phyloP scores from a whole-genome alignment of 805 yeast species.

The Priceomyces haplophilus region DNA sequence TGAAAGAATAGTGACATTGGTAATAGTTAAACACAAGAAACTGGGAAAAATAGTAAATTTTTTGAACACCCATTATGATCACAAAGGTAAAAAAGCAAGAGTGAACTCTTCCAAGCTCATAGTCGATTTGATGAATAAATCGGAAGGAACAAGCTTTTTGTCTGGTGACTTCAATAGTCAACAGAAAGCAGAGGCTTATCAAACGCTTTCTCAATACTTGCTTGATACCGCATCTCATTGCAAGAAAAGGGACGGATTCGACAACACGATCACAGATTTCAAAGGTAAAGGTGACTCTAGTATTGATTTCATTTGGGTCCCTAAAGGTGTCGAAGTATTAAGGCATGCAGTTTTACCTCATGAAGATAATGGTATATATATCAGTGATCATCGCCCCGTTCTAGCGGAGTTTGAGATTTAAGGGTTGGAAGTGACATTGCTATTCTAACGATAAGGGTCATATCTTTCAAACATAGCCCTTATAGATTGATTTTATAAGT shows the following conservation, averaged over 20 bases:
- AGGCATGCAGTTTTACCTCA: conserved; percentile 18
- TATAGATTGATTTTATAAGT: neutral
- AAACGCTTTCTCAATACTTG: conserved; percentile 25
- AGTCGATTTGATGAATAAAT: conserved; percentile 23
- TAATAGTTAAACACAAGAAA: conserved; percentile 17
- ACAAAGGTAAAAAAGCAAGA: conserved; percentile 35
- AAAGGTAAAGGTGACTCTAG: conserved; percentile 21
- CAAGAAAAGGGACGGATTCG: conserved; percentile 38
- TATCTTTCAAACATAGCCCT: too few species aligned
- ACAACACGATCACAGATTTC: conserved; percentile 43
- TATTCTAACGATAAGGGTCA: too few species aligned
- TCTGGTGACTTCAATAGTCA: conserved; percentile 39
- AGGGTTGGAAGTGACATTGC: neutral
- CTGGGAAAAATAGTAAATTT: conserved; percentile 18
- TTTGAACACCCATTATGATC: conserved; percentile 44
- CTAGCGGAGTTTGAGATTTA: conserved; percentile 11
- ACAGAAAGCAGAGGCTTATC: conserved; percentile 32
- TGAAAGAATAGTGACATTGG: conserved; percentile 40
- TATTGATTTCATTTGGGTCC: conserved; percentile 45
- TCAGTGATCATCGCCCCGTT: conserved; percentile 41
- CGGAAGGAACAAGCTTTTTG: conserved; percentile 24
- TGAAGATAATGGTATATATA: conserved; percentile 28
- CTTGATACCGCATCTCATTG: conserved; percentile 19
- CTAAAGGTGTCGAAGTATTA: conserved; percentile 12
- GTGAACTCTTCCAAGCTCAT: conserved; percentile 29